Conservation (phyloP, 345 rosid species). For the Linum tenue region DNA sequence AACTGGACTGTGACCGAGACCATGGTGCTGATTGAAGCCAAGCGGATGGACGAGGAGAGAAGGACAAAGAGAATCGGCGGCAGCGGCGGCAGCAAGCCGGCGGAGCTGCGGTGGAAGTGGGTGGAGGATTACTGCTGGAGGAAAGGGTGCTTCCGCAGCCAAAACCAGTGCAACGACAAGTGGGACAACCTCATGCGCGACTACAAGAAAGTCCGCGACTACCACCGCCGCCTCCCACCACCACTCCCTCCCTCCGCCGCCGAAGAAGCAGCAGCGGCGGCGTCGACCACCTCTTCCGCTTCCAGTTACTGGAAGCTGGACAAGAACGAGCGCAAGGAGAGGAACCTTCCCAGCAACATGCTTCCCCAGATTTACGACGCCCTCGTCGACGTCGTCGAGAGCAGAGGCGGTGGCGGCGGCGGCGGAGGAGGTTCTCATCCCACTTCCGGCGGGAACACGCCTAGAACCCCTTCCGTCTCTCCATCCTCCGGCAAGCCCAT, state of each 20-base stretch:
- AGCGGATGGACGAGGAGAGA: constrained; percentile 77
- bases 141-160: constrained; percentile 66
- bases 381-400: constrained; percentile 60
- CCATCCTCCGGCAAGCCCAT: constrained; percentile 3
- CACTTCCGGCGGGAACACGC: not conserved
- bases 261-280: constrained; percentile 19
- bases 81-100: constrained; percentile 37
- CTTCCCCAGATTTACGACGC: constrained; percentile 56
- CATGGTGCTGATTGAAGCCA: constrained; percentile 74
- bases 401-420: constrained; percentile 27
- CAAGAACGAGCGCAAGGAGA: constrained; percentile 70
- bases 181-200: constrained; percentile 98
- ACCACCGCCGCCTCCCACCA: constrained; percentile 26
- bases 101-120: constrained; percentile 94
- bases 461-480: too few species aligned
- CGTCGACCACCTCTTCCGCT: too few species aligned
- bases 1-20: constrained; percentile 81
- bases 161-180: constrained; percentile 94
- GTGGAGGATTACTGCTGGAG: constrained; percentile 87
- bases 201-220: constrained; percentile 79
- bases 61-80: constrained; percentile 52
- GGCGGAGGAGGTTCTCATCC: constrained; percentile 16
- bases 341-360: constrained; percentile 71
- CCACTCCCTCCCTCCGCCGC: constrained; percentile 6
- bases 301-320: constrained; percentile 64